phyloP scores from a whole-genome alignment of 2,329 filamentous ascomycete genomes.

The Monosporascus sp. region DNA sequence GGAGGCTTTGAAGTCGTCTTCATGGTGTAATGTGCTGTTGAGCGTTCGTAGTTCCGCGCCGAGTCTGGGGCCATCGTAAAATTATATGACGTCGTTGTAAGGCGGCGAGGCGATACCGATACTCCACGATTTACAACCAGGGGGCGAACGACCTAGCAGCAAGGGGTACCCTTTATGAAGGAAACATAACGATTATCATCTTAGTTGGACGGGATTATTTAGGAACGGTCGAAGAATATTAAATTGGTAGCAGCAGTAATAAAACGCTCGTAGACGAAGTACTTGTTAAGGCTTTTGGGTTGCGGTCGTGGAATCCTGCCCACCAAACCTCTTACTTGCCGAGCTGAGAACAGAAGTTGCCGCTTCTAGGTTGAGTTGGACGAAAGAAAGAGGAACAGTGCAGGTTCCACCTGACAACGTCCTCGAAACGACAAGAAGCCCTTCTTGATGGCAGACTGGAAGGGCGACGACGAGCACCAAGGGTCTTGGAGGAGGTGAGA shows the following conservation, averaged over 20 bases:
- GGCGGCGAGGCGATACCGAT: not conserved
- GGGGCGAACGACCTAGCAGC: too few relatives aligned
- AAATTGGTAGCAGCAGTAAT: not conserved
- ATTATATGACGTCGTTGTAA: conserved; percentile 5
- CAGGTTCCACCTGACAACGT: not conserved
- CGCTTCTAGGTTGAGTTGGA: not conserved
- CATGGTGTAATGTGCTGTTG: conserved; percentile 26
- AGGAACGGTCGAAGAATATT: not conserved
- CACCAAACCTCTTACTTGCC: not conserved
- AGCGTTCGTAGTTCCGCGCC: conserved; percentile 22
- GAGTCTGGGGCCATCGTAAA: conserved; percentile 22
- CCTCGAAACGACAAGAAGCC: not conserved
- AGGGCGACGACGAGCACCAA: not conserved
- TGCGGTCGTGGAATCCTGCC: not conserved
- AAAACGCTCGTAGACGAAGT: not conserved
- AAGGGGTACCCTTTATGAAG: not conserved
- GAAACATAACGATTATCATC: not conserved
- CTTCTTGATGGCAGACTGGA: not conserved
- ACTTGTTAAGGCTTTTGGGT: not conserved
- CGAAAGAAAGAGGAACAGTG: not conserved
- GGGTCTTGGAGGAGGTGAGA: too few relatives aligned
- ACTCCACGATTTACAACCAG: too few relatives aligned
- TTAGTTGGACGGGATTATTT: not conserved
- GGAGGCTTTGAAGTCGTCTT: conserved; percentile 27
- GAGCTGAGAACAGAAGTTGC: not conserved